A percentile compares a stretch with the other conserved stretches of the same genome.
Conservation (phyloP, 768 basidiomycete genomes). For the Kondoa malvinella region DNA sequence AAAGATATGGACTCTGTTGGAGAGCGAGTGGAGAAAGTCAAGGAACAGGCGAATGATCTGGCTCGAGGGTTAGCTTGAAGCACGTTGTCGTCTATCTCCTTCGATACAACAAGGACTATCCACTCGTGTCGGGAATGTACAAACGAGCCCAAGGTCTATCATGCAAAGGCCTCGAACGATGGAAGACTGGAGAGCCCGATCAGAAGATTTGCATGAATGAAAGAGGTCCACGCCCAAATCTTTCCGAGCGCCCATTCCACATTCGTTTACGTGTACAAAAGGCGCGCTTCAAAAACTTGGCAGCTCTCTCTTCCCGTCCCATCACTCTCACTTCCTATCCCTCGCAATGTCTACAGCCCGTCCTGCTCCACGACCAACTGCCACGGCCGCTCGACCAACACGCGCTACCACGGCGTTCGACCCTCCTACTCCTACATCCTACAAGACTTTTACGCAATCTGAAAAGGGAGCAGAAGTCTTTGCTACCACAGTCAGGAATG, state of each 20-base stretch:
- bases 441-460: background rate
- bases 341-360: background rate
- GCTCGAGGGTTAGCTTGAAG: background rate
- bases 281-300: no score
- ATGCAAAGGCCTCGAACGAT: no score
- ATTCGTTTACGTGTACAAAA: no score
- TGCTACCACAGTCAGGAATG: background rate
- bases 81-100: background rate
- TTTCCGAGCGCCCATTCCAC: no score
- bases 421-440: background rate
- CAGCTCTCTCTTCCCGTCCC: background rate
- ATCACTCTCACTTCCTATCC: background rate
- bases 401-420: background rate
- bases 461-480: background rate
- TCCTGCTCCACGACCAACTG: background rate
- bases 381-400: background rate
- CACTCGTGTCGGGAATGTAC: no score
- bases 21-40: background rate
- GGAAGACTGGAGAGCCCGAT: no score
- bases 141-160: no score
- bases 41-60: background rate
- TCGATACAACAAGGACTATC: background rate
- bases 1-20: background rate
- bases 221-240: no score
- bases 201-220: no score